Evolutionary conservation across 2,329 filamentous ascomycete species (phyloP).

Genomic region (Apiospora marii): DNA sequence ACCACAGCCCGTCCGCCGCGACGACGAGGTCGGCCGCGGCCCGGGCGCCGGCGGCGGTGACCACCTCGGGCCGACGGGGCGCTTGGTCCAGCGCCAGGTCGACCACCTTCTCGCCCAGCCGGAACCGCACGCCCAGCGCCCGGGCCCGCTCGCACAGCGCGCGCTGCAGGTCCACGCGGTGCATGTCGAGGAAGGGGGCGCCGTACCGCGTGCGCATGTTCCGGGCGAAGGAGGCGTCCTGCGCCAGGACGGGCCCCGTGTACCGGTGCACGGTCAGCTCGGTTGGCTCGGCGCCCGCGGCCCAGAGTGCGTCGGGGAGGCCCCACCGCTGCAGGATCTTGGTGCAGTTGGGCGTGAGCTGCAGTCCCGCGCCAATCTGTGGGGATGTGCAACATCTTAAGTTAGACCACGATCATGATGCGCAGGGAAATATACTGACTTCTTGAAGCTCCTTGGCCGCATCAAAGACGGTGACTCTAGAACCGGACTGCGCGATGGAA

Average conservation of each 20-base stretch:
- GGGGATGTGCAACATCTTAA: constrained; percentile 17
- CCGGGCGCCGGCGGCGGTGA: constrained; percentile 45
- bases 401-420: constrained; percentile 10
- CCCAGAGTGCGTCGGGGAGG: constrained; percentile 53
- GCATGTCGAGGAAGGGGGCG: constrained; percentile 66
- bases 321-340: constrained; percentile 59
- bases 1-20: constrained; percentile 72
- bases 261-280: constrained; percentile 62
- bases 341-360: constrained; percentile 59
- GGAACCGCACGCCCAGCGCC: constrained; percentile 60
- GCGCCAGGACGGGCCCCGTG: constrained; percentile 55
- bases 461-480: constrained; percentile 52
- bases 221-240: constrained; percentile 58
- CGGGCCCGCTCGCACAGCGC: constrained; percentile 59
- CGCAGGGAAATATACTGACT: constrained; percentile 35
- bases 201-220: constrained; percentile 62
- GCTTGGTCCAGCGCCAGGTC: constrained; percentile 54
- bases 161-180: constrained; percentile 67
- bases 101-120: constrained; percentile 56
- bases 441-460: constrained; percentile 49
- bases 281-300: constrained; percentile 50
- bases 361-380: constrained; percentile 61
- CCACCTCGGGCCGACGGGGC: constrained; percentile 46
- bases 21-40: constrained; percentile 64
- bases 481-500: constrained; percentile 46